Conservation (phyloP, 2,329 filamentous ascomycete species). For the Hypoxylon sp. region DNA sequence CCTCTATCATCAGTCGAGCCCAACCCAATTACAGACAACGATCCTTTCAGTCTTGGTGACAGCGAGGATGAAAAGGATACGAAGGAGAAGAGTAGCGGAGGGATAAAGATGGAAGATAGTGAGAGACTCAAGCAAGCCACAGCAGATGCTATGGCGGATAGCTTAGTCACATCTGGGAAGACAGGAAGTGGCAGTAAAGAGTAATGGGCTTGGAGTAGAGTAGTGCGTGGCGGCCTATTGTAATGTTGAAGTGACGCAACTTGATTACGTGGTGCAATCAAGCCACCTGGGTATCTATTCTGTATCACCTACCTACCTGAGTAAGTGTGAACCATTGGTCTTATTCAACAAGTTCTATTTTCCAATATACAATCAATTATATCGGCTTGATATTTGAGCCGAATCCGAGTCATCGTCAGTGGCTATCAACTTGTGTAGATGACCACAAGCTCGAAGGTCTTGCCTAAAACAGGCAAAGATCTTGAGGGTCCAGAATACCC, state of each 20-base stretch:
- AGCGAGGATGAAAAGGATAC: conserved; percentile 89
- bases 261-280: conserved; percentile 1
- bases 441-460: not conserved
- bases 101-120: conserved; percentile 61
- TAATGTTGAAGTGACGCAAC: conserved; percentile 9
- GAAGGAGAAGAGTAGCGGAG: conserved; percentile 64
- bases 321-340: too few species aligned
- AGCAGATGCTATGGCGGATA: conserved; percentile 67
- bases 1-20: conserved; percentile 87
- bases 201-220: conserved; percentile 13
- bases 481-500: not conserved
- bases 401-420: not conserved
- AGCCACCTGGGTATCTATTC: conserved; percentile 2
- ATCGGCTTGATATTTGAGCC: conserved; percentile 13
- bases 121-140: conserved; percentile 73
- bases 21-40: conserved; percentile 85
- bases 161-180: conserved; percentile 54
- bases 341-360: too few species aligned
- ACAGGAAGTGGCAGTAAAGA: conserved; percentile 45
- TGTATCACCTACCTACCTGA: too few species aligned
- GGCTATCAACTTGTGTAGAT: too few species aligned
- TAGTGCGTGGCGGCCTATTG: conserved; percentile 8
- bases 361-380: conserved; percentile 3
- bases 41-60: conserved; percentile 95
- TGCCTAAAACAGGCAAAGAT: conserved; percentile 11